Conservation (phyloP, 768 basidiomycete species). For the Boletellus ananas region DNA sequence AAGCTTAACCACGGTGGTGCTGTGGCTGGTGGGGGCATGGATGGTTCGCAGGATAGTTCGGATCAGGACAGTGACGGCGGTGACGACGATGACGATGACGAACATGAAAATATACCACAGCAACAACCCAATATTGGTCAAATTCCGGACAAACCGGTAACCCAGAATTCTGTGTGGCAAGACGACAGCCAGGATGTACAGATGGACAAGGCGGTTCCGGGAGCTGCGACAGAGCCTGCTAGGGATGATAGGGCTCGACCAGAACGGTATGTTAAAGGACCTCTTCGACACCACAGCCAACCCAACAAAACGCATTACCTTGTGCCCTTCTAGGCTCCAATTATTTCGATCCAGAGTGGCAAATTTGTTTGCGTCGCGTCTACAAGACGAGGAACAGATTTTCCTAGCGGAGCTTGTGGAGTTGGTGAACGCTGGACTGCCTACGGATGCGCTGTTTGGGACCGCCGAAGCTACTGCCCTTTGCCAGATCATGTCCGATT, state of each 20-base stretch:
- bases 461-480: slow-evolving; percentile 74
- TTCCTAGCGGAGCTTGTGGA: slow-evolving; percentile 67
- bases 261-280: slow-evolving; percentile 51
- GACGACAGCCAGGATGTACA: slow-evolving; percentile 63
- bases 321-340: slow-evolving; percentile 48
- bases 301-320: background rate
- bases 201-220: slow-evolving; percentile 54
- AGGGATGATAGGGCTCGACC: slow-evolving; percentile 45
- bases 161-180: slow-evolving; percentile 61
- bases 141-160: slow-evolving; percentile 28
- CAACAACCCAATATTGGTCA: slow-evolving; percentile 21
- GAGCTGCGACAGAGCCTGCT: slow-evolving; percentile 32
- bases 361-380: slow-evolving; percentile 57
- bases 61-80: slow-evolving; percentile 41
- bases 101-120: slow-evolving; percentile 47
- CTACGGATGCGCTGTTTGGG: slow-evolving; percentile 68
- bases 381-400: slow-evolving; percentile 76
- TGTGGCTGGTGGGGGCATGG: slow-evolving; percentile 50
- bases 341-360: slow-evolving; percentile 81
- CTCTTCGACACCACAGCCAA: background rate
- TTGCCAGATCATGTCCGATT: slow-evolving; percentile 70
- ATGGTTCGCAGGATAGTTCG: slow-evolving; percentile 35
- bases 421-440: slow-evolving; percentile 72
- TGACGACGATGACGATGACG: slow-evolving; percentile 49
- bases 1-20: slow-evolving; percentile 72